phyloP scores from a whole-genome alignment of 163 green algal genomes.

The Scenedesmus sp. region DNA sequence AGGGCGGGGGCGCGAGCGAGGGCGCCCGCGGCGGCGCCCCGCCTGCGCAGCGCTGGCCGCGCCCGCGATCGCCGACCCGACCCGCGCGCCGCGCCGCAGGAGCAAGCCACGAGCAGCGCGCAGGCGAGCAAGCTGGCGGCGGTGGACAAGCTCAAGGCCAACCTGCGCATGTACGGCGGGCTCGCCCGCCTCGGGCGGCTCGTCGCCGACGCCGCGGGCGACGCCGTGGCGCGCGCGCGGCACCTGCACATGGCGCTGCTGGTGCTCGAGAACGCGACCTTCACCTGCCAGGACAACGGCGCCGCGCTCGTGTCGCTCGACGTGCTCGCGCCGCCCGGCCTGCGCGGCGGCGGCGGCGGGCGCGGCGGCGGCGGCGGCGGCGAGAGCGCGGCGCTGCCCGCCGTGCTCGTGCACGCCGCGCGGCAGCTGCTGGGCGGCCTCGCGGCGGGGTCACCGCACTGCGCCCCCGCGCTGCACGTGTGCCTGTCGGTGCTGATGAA shows the following conservation, averaged over 20 bases:
- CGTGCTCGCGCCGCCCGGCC: not conserved
- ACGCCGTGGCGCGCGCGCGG: not conserved
- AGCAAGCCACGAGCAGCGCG: conserved; percentile 42
- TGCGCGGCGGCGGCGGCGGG: conserved; percentile 8
- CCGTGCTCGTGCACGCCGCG: conserved; percentile 40
- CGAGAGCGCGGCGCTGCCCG: too few species aligned
- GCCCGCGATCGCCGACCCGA: too few species aligned
- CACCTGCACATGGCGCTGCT: conserved; percentile 43
- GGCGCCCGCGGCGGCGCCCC: too few species aligned
- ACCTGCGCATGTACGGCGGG: conserved; percentile 30
- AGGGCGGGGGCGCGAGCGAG: too few species aligned
- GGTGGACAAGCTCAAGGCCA: conserved; percentile 40
- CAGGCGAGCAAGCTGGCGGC: conserved; percentile 26
- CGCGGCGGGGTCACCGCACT: not conserved
- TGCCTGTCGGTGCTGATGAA: conserved; percentile 62
- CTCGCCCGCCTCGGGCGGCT: conserved; percentile 33
- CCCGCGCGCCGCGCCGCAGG: conserved; percentile 10
- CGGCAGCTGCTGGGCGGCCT: conserved; percentile 21
- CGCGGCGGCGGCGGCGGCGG: not conserved
- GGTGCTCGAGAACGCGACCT: conserved; percentile 64
- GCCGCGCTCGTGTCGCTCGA: conserved; percentile 37
- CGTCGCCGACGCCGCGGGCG: conserved; percentile 6
- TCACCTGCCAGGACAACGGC: conserved; percentile 55
- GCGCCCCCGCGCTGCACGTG: conserved; percentile 32
- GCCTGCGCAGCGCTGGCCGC: too few species aligned